phyloP scores from a whole-genome alignment of 2,329 filamentous ascomycete species.

The Cercospora sojina region DNA sequence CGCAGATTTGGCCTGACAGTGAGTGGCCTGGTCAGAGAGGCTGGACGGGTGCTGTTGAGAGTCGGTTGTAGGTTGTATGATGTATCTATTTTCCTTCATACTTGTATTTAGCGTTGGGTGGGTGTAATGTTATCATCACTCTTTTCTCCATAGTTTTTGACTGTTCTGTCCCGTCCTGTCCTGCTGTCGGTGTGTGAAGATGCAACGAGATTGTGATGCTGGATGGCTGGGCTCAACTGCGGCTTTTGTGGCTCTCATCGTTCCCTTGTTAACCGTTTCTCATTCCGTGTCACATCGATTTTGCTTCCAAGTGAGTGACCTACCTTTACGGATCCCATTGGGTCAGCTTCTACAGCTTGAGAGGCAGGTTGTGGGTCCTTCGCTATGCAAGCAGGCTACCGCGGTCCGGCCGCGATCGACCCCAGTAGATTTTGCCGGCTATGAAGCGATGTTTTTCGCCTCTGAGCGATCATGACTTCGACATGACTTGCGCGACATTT shows the following conservation, averaged over 20 bases:
- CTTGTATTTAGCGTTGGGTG: background rate
- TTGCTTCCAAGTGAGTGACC: background rate
- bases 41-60: slow-evolving; percentile 64
- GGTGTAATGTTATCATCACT: background rate
- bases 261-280: background rate
- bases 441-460: background rate
- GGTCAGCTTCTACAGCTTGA: background rate
- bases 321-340: background rate
- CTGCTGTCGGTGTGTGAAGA: background rate
- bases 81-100: background rate
- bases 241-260: background rate
- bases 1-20: slow-evolving; percentile 85
- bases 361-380: background rate
- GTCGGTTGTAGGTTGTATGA: slow-evolving; percentile 59
- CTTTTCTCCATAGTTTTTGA: background rate
- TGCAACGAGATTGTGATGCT: background rate
- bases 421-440: background rate
- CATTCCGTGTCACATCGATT: background rate
- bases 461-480: background rate
- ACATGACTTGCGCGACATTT: background rate
- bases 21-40: slow-evolving; percentile 76
- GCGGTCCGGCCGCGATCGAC: background rate
- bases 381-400: background rate
- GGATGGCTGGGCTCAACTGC: background rate
- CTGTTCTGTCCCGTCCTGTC: background rate